Evolutionary conservation across 1,284 basidiomycete genomes (phyloP), one percentile per base, ranked within the genome.

Genomic region (Sporisorium sorghi): DNA sequence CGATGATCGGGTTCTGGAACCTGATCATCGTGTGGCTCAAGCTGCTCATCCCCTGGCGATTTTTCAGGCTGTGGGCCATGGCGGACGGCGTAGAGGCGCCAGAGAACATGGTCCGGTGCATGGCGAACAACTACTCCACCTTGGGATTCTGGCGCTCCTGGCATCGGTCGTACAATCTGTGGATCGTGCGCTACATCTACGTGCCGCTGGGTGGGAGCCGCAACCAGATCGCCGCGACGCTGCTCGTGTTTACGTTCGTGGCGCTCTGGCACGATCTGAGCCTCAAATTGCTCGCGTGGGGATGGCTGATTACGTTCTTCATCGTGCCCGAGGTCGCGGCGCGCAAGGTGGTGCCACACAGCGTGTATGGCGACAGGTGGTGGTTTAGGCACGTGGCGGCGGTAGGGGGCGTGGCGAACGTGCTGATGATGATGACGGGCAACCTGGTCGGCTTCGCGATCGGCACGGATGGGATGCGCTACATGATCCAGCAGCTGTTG

Each of bases 61-160:
- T 97, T 87, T 99, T 99, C 87, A 91, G 97, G 2, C 86, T 98
- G 4, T 99, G 96, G 95, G 92, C 95, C 0, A 87, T 99, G 35
- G 83, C 90, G 14, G 93, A 95, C 83, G 93, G 93, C 0, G 88
- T 98, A 32, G 93, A 98, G 78, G 91, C 94, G 1, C 97, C 94
- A 0, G 97, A 99, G 85, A 99, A 99, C 84, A 97, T 99, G 97
- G 89, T 99, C 6, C 89, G 97, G 15, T 98, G 97, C 83, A 92
- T 98, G 89, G 92, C 91, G n/a, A 99, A 99, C 86, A 99, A 98
- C 85, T 98, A 97, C 82, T 97, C 94, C 1, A 90, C 91, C 0
- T 85, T 92, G 2, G 94, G 93, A 0, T 99, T 99, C 85, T 99
- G 96, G 96, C 86, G 95, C 69, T 91, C 90, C 66, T 99, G 96